Percentiles rank a stretch among this genome's conserved stretches.
Conservation (phyloP, 73 alveolate species). For the Tetrahymena thermophila region DNA sequence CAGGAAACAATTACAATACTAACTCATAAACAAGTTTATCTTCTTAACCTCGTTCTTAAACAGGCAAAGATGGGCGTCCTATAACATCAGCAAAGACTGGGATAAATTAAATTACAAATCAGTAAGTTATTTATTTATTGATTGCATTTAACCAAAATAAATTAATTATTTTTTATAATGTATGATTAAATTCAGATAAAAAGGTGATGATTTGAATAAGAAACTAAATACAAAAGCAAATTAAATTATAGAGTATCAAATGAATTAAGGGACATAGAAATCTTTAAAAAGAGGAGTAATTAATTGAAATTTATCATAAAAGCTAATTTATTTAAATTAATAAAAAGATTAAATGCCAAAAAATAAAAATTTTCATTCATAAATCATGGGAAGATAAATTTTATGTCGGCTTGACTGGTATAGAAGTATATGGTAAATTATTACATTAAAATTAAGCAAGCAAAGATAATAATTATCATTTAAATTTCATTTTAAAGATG, state of each 20-base stretch:
- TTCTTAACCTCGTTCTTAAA: background rate
- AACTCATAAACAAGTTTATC: background rate
- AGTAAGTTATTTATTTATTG: background rate
- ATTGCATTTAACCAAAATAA: background rate
- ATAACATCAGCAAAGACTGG: conserved; percentile 47
- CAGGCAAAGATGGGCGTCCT: conserved; percentile 51
- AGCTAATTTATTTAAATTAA: background rate
- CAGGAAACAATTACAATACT: conserved; percentile 26
- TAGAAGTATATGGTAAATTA: conserved; percentile 55
- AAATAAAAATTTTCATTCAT: conserved; percentile 28
- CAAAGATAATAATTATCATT: background rate
- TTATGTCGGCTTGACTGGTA: conserved; percentile 75
- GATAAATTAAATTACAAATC: background rate
- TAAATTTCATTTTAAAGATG: background rate
- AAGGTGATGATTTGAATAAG: background rate
- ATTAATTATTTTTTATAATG: background rate
- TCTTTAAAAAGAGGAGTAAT: conserved; percentile 22
- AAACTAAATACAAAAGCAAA: conserved; percentile 19
- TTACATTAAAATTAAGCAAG: conserved; percentile 6
- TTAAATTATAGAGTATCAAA: background rate
- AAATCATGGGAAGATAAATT: conserved; percentile 71
- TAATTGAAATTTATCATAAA: background rate
- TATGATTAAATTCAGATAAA: background rate
- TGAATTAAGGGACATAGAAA: conserved; percentile 34
- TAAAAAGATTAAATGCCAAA: conserved; percentile 39